Conservation (phyloP, 2,329 filamentous ascomycete species). For the Pleomassaria siparia region DNA sequence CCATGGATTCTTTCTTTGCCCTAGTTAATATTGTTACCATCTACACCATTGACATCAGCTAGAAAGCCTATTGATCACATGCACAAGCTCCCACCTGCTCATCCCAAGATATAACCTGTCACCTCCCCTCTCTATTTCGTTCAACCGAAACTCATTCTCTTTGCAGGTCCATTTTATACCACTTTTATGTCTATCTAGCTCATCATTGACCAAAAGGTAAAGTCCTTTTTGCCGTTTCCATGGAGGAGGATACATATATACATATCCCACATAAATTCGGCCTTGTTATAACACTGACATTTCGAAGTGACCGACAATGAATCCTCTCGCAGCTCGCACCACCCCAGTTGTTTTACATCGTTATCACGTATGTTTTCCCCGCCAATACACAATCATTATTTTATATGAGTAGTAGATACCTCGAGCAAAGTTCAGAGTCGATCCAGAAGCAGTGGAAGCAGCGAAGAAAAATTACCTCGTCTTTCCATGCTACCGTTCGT, state of each 20-base stretch:
- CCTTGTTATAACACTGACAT: neutral
- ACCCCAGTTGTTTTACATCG: constrained; percentile 5
- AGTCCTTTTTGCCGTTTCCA: constrained; percentile 19
- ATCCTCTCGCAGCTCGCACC: constrained; percentile 5
- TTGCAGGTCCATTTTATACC: neutral
- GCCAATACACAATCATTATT: neutral
- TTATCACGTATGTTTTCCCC: constrained; percentile 7
- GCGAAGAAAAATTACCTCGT: neutral
- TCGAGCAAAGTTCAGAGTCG: neutral
- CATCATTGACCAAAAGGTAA: constrained; percentile 13
- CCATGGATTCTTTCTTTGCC: neutral
- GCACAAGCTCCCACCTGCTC: neutral
- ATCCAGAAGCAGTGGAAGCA: constrained; percentile 1
- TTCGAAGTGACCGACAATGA: neutral
- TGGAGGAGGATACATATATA: neutral
- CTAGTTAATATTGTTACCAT: neutral
- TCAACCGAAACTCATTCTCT: neutral
- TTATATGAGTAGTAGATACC: neutral
- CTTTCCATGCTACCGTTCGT: constrained; percentile 2
- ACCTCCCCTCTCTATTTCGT: neutral
- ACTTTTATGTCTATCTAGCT: constrained; percentile 32
- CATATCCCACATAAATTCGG: neutral
- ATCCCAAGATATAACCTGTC: constrained; percentile 7
- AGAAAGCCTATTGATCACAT: neutral
- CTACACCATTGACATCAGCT: neutral